Evolutionary conservation across 2,329 filamentous ascomycete genomes (phyloP).

Genomic region (Colletotrichum tropicicola): DNA sequence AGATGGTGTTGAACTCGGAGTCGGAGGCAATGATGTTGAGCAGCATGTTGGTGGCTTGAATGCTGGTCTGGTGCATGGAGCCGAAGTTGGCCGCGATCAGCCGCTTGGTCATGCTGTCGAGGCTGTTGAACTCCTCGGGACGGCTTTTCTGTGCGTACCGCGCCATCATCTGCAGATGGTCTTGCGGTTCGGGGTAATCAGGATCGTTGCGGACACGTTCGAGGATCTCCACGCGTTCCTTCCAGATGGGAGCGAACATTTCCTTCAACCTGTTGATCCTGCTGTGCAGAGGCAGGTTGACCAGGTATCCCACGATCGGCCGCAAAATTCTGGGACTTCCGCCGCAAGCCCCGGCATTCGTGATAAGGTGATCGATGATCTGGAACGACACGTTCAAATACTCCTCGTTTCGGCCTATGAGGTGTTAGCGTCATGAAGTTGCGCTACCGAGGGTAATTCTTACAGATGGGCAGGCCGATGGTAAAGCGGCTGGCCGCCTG

Average conservation of each 20-base stretch:
- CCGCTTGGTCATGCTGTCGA: conserved; percentile 41
- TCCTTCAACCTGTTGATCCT: conserved; percentile 38
- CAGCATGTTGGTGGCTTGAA: conserved; percentile 50
- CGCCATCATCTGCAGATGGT: conserved; percentile 53
- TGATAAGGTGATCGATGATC: conserved; percentile 42
- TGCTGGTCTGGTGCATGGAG: conserved; percentile 49
- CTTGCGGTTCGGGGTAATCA: conserved; percentile 40
- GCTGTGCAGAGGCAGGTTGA: conserved; percentile 33
- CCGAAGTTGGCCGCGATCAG: conserved; percentile 45
- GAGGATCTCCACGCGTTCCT: conserved; percentile 35
- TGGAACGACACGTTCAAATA: conserved; percentile 41
- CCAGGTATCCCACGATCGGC: conserved; percentile 40
- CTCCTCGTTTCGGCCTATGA: conserved; percentile 41
- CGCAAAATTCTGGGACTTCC: conserved; percentile 41
- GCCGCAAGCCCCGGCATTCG: conserved; percentile 42
- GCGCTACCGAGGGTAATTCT: not conserved
- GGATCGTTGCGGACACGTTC: conserved; percentile 27
- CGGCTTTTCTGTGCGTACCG: conserved; percentile 47
- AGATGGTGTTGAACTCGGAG: conserved; percentile 45
- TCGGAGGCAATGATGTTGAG: conserved; percentile 47
- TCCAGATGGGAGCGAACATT: conserved; percentile 36
- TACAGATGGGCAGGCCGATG: conserved; percentile 42
- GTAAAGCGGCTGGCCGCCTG: conserved; percentile 43
- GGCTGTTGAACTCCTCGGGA: conserved; percentile 43
- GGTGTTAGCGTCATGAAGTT: too few species aligned